Percentiles rank a stretch among this genome's conserved stretches.
phyloP scores from a whole-genome alignment of 768 basidiomycete genomes.

The Termitomyces sp. region DNA sequence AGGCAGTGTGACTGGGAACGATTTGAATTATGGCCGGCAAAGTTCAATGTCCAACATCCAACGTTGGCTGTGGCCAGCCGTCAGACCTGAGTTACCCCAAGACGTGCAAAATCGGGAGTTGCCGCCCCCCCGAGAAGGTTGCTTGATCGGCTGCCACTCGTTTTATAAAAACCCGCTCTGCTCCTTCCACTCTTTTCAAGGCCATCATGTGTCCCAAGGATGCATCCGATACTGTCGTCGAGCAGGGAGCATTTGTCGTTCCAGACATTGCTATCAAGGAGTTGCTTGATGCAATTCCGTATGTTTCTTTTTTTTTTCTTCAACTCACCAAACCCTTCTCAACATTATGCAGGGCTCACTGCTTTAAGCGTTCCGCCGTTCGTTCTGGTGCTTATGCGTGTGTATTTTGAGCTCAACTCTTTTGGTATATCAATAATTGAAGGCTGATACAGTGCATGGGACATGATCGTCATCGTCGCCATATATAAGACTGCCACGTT shows the following conservation, averaged over 20 bases:
- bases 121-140: slow-evolving; percentile 10
- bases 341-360: slow-evolving; percentile 54
- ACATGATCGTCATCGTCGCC: slow-evolving; percentile 60
- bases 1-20: too few relatives aligned
- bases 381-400: slow-evolving; percentile 77
- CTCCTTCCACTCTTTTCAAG: slow-evolving; percentile 9
- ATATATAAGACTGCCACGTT: slow-evolving; percentile 64
- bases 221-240: slow-evolving; percentile 28
- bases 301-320: slow-evolving; percentile 22
- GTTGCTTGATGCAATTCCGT: slow-evolving; percentile 79
- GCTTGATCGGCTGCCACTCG: neutral
- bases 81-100: neutral
- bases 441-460: slow-evolving; percentile 53
- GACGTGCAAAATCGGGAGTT: slow-evolving; percentile 7
- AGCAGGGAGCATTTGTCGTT: slow-evolving; percentile 61
- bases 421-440: neutral
- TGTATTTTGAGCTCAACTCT: slow-evolving; percentile 17
- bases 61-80: too few relatives aligned
- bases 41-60: too few relatives aligned
- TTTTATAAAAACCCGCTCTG: slow-evolving; percentile 11
- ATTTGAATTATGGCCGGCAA: too few relatives aligned
- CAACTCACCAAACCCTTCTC: neutral
- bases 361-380: slow-evolving; percentile 85
- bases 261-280: slow-evolving; percentile 89
- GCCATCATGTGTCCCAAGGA: slow-evolving; percentile 28